A percentile compares a stretch with the other conserved stretches of the same genome.
Evolutionary conservation across 306 rosid species (phyloP).

Genomic region (Delonix regia): DNA sequence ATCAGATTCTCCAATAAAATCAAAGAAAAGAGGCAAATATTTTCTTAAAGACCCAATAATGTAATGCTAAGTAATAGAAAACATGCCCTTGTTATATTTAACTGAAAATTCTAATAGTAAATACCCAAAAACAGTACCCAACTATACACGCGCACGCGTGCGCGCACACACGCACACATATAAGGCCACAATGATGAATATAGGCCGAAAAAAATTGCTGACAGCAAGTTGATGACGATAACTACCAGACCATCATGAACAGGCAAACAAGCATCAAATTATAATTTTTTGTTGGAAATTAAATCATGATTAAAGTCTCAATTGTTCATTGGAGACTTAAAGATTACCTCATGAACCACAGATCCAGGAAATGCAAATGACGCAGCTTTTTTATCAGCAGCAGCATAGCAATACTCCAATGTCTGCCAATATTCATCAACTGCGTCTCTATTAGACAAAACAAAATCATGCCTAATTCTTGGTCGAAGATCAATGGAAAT

Average conservation of each 20-base stretch:
- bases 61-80: not conserved
- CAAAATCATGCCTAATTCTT: constrained; percentile 94
- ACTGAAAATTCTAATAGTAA: not conserved
- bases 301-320: constrained; percentile 17
- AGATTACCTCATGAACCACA: constrained; percentile 79
- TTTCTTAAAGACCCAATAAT: not conserved
- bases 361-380: constrained; percentile 94
- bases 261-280: not conserved
- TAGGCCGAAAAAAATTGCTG: not conserved
- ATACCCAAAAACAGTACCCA: not conserved
- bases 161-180: too few relatives aligned
- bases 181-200: not conserved
- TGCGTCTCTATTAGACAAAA: constrained; percentile 71
- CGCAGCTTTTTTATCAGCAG: constrained; percentile 79
- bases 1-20: not conserved
- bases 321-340: constrained; percentile 13
- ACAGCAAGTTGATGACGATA: not conserved
- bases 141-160: too few relatives aligned
- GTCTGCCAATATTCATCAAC: constrained; percentile 93
- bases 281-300: constrained; percentile 24
- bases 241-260: not conserved
- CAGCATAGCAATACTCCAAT: constrained; percentile 83
- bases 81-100: not conserved
- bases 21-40: not conserved
- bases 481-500: constrained; percentile 81